Percentiles rank a stretch among this genome's conserved stretches.
These are phyloP conservation scores for Camellia sinensis DNA, from an alignment of 148 eudicot species.

Conservation along the genomic window DNA sequence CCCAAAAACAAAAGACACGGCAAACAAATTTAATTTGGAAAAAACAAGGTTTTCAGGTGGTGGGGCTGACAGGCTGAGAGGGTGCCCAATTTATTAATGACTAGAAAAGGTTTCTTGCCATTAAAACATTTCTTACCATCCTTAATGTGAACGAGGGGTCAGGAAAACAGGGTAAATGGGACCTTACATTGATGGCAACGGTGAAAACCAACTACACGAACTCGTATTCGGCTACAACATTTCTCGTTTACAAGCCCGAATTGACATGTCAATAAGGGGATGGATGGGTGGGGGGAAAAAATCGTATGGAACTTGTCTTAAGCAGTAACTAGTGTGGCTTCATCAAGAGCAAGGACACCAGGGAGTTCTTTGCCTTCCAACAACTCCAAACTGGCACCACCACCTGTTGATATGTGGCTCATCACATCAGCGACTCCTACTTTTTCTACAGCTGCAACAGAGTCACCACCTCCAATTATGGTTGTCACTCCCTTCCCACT, in stretches of 20 bases:
- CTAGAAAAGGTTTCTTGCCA: slow-evolving; percentile 2
- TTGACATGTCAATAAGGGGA: not conserved
- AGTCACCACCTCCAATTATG: slow-evolving; percentile 94
- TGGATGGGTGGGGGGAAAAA: slow-evolving; percentile 12
- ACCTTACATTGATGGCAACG: slow-evolving; percentile 1
- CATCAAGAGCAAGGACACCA: slow-evolving; percentile 82
- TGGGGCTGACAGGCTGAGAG: too few relatives aligned
- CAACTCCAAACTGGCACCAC: slow-evolving; percentile 95
- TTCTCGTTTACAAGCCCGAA: slow-evolving; percentile 14
- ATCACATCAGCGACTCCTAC: slow-evolving; percentile 82
- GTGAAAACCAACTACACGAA: slow-evolving; percentile 18
- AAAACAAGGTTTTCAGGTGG: too few relatives aligned
- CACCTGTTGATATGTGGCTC: slow-evolving; percentile 97
- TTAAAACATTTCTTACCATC: not conserved
- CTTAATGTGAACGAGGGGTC: not conserved
- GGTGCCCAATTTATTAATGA: slow-evolving; percentile 8
- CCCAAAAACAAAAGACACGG: too few relatives aligned
- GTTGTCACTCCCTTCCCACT: slow-evolving; percentile 90
- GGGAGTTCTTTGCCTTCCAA: slow-evolving; percentile 92
- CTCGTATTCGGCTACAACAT: slow-evolving; percentile 16
- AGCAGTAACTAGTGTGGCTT: slow-evolving; percentile 57
- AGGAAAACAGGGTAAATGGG: not conserved
- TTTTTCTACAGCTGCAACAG: slow-evolving; percentile 89
- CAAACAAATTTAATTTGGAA: too few relatives aligned
- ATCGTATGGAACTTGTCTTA: slow-evolving; percentile 20